Percentiles rank a stretch among this genome's conserved stretches.
These are phyloP conservation scores for Talaromyces marneffei DNA, from an alignment of 2,329 filamentous ascomycete species.

Conservation along the genomic window DNA sequence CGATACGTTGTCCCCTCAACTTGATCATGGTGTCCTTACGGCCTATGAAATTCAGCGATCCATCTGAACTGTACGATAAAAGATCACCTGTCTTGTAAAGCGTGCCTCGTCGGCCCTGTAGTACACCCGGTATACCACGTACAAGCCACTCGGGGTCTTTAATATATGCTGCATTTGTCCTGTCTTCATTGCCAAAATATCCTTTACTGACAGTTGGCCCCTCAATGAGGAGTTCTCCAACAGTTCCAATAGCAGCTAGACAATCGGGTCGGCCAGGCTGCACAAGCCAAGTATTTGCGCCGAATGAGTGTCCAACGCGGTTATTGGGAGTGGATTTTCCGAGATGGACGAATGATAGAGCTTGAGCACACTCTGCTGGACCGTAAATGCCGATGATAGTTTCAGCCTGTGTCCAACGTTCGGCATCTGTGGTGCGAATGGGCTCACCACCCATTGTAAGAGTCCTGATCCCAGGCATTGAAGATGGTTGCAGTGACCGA, in stretches of 20 bases:
- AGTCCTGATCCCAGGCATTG: not conserved
- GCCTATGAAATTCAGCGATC: constrained; percentile 25
- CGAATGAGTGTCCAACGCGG: not conserved
- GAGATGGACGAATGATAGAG: not conserved
- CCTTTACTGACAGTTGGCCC: constrained; percentile 28
- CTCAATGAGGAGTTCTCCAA: constrained; percentile 40
- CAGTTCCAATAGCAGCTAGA: constrained; percentile 29
- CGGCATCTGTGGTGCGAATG: not conserved
- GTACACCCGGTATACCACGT: not conserved
- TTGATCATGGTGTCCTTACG: constrained; percentile 32
- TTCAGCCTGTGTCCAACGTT: not conserved
- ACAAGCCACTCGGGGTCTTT: constrained; percentile 5
- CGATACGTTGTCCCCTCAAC: constrained; percentile 30
- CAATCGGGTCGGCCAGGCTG: not conserved
- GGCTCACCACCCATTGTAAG: constrained; percentile 3
- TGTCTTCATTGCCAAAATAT: constrained; percentile 24
- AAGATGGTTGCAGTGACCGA: not conserved
- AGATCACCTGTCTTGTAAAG: constrained; percentile 35
- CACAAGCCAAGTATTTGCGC: constrained; percentile 7
- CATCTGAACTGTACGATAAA: constrained; percentile 25
- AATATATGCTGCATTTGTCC: constrained; percentile 23
- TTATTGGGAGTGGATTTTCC: not conserved
- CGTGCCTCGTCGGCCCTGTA: not conserved
- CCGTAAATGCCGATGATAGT: constrained; percentile 19
- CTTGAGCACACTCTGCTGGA: constrained; percentile 11